Evolutionary conservation across 768 basidiomycete species (phyloP), one percentile per base, ranked within the genome.

Genomic region (Boletus speciosus): DNA sequence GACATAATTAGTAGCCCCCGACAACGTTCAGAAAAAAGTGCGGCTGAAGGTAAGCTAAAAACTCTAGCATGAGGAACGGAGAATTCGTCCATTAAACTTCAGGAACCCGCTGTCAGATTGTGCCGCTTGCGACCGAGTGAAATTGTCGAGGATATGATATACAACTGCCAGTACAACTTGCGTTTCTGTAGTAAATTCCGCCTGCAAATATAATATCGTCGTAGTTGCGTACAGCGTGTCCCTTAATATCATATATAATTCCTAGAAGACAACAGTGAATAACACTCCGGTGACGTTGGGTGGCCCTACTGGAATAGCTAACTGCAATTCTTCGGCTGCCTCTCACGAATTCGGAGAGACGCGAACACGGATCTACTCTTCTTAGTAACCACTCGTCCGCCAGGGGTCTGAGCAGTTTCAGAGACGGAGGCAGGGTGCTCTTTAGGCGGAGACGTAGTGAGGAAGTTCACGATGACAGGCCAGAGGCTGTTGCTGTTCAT

Each of bases 401-500:
- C 44, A 25, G 48, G 8, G 14, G 53, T 37, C 15, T 56, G 35
- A n/a, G 32, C 41, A 39, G 45, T 37, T 44, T 62, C 59, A 40
- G 57, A 54, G 43, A 61, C 56, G 6, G 62, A 61, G n/a, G 38
- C 59, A 5, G 65, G 65, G n/a, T 58, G 67, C 23, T 73, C 68
- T 47, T 76, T 77, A 29, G 80, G 80, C 12, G 84, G 77, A 2
- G 76, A 69, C 11, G 71, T 68, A 12, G 83, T 82, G 55, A 93
- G 73, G 56, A 84, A 84, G 50, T 85, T 83, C 48, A 85, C 72
- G 47, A 90, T 66, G 32, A 82, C 70, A 15, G 78, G 73, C 91
- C 90, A 92, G 32, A 93, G 73, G 61, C 79, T 83, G 63, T 93
- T 91, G 39, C 74, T 84, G 60, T 80, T 88, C 59, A 87, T 66